These are phyloP conservation scores for Fusarium sp. DNA, from an alignment of 2,329 filamentous ascomycete species.

Conservation along the genomic window DNA sequence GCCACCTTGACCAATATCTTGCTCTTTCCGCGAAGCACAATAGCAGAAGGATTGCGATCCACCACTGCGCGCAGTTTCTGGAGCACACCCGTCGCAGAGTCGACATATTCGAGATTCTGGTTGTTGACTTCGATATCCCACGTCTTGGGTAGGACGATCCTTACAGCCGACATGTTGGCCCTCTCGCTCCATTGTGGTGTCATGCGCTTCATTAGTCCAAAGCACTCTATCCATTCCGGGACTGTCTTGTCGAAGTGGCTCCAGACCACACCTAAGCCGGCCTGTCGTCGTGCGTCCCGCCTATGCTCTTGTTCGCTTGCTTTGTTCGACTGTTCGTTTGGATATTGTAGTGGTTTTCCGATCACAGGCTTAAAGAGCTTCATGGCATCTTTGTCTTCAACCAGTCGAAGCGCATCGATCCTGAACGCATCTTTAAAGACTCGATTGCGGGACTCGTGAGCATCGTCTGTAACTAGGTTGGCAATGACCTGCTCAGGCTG, in stretches of 20 bases:
- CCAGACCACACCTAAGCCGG: conserved; percentile 48
- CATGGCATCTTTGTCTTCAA: conserved; percentile 27
- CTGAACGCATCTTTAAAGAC: conserved; percentile 45
- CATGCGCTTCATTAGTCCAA: conserved; percentile 50
- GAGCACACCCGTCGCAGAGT: conserved; percentile 47
- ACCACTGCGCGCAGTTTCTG: conserved; percentile 46
- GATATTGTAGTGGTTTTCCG: conserved; percentile 42
- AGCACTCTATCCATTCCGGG: conserved; percentile 52
- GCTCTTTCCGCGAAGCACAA: conserved; percentile 47
- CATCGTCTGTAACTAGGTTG: conserved; percentile 19
- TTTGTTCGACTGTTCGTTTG: conserved; percentile 35
- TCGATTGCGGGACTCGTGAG: conserved; percentile 37
- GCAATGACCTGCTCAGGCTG: conserved; percentile 14
- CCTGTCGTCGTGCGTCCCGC: conserved; percentile 48
- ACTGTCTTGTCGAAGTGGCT: conserved; percentile 40
- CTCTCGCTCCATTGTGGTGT: conserved; percentile 48
- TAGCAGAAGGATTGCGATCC: conserved; percentile 46
- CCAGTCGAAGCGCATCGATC: conserved; percentile 26
- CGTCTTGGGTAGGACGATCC: conserved; percentile 48
- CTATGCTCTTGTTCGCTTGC: conserved; percentile 34
- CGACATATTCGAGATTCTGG: conserved; percentile 47
- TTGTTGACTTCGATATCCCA: conserved; percentile 48
- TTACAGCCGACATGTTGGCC: conserved; percentile 48
- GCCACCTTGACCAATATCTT: conserved; percentile 46
- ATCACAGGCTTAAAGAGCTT: conserved; percentile 42